A percentile compares a stretch with the other conserved stretches of the same genome.
These are phyloP conservation scores for Picea mariana DNA, from an alignment of 83 land plant species.

Conservation along the genomic window DNA sequence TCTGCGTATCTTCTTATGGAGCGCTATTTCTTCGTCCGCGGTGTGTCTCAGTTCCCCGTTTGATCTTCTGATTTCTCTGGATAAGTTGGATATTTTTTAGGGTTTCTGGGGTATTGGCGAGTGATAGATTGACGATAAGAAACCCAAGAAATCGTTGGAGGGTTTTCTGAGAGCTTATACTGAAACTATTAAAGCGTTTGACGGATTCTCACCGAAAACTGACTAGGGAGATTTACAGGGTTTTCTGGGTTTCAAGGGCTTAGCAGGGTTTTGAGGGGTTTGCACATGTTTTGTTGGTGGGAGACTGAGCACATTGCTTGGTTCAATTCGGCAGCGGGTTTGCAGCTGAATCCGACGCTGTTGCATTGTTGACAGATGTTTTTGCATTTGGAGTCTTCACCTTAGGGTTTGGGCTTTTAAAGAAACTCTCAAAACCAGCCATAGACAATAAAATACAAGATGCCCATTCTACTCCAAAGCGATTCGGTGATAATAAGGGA, in stretches of 20 bases:
- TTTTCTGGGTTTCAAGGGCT: not conserved
- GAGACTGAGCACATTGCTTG: not conserved
- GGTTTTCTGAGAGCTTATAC: not conserved
- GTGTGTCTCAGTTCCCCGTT: not conserved
- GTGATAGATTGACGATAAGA: not conserved
- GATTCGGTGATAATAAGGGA: conserved; percentile 37
- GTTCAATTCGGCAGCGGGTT: not conserved
- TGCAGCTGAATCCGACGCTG: conserved; percentile 4
- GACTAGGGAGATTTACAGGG: not conserved
- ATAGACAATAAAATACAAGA: not conserved
- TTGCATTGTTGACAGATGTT: not conserved
- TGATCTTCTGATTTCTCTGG: conserved; percentile 4
- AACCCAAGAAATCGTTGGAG: not conserved
- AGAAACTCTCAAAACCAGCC: not conserved
- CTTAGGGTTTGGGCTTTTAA: not conserved
- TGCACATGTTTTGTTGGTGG: conserved; percentile 6
- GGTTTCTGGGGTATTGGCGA: not conserved
- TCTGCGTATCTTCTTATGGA: not conserved
- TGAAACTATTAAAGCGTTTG: not conserved
- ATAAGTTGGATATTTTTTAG: not conserved
- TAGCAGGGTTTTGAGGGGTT: not conserved
- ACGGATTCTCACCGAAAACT: not conserved
- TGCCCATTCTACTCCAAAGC: conserved; percentile 15
- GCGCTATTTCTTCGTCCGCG: not conserved
- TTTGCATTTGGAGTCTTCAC: not conserved